Percentiles rank a stretch among this genome's conserved stretches.
phyloP scores from a whole-genome alignment of 805 yeast genomes.

The Zygoascus tannicola region DNA sequence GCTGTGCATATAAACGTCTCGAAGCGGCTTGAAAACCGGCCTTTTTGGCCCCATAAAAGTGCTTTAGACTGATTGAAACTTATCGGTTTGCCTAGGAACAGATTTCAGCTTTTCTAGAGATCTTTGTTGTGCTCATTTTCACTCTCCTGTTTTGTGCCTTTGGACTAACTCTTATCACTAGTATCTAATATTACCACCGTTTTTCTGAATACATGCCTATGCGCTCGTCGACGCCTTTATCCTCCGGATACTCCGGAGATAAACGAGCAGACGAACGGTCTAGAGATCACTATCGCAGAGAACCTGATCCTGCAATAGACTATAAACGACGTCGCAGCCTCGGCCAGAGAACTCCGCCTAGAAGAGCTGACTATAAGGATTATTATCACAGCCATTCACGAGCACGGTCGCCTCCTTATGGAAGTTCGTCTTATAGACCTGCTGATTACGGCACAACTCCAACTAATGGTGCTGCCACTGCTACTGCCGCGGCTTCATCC shows the following conservation, averaged over 20 bases:
- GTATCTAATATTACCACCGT: too few species aligned
- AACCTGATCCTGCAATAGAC: constrained; percentile 20
- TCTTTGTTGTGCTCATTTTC: too few species aligned
- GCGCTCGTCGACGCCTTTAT: constrained; percentile 1
- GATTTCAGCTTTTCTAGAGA: too few species aligned
- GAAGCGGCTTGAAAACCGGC: too few species aligned
- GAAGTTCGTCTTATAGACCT: not conserved
- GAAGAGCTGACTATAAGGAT: not conserved
- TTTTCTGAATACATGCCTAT: constrained; percentile 2
- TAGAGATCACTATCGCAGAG: constrained; percentile 21
- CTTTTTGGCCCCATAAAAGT: too few species aligned
- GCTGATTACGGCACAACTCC: not conserved
- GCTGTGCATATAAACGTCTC: too few species aligned
- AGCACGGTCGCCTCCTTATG: not conserved
- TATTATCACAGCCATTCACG: too few species aligned
- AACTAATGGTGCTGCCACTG: not conserved
- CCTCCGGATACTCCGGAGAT: not conserved
- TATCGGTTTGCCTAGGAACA: too few species aligned
- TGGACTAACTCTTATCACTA: too few species aligned
- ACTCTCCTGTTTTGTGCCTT: too few species aligned
- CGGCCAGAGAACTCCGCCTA: not conserved
- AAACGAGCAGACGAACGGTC: constrained; percentile 16
- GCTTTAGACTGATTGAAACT: too few species aligned
- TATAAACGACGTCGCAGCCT: constrained; percentile 14
- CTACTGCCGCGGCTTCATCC: not conserved